Evolutionary conservation across 164 flowering plant genomes (phyloP), one percentile per base, ranked within the genome.

Genomic region (Buxus sempervirens): DNA sequence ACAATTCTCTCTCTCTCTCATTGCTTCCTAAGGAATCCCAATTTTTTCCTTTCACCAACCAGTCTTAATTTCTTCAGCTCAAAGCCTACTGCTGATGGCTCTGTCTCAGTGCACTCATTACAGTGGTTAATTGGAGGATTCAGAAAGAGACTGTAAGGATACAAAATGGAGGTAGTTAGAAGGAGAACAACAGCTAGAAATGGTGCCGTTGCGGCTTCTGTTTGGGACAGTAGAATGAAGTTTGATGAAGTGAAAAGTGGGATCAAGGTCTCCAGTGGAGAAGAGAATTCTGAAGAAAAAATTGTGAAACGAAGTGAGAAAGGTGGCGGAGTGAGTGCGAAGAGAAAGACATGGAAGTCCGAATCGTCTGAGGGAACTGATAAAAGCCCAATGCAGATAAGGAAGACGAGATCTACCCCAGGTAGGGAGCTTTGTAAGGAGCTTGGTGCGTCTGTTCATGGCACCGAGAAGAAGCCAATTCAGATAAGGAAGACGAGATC

Each of bases 141-240:
- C n/a, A n/a, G n/a, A n/a, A n/a, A 25, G 60, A 60, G 70, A 14
- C 60, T 22, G 55, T 54, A 22, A 65, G 54, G 28, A 21, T 49
- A 32, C 5, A 36, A 21, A 56, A 81, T 82, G 80, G 81, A 79
- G 58, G 70, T 56, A 70, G 67, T 71, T 53, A 72, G 81, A 16
- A 78, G 75, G 54, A 74, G 72, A 65, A 62, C 42, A 18, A 73
- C 71, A 54, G 54, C 51, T 16, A 72, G 65, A 32, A 65, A 58
- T 26, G 73, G 65, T 19, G 83, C 80, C 9, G 85, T 77, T 42
- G 80, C 90, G 23, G 92, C 91, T 59, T 90, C 97, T 53, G 89
- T 86, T 51, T 90, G 96, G 92, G 96, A 90, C 72, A 87, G 72
- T 60, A 84, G 91, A 70, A 90, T 90, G 88, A 87, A 84, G 75